Base-by-base conservation (phyloP, 148 eudicot genomes). In the Cornus controversa region DNA sequence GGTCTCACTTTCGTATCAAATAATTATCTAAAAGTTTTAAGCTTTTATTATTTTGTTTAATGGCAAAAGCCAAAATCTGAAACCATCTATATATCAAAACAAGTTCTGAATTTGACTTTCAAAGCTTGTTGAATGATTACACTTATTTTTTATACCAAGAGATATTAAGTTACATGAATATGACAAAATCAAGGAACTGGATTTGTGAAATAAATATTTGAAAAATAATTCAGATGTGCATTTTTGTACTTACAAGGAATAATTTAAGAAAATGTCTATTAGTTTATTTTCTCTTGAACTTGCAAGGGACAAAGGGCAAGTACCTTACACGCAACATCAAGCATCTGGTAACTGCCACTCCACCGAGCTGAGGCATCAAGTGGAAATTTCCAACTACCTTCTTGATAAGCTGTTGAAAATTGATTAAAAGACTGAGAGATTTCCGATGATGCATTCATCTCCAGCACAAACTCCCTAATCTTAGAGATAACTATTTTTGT, bases 261-360 rank as follows among this genome's bases (percentile, higher is more conserved):
- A 47, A 64, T 10, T 71, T 27, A 65, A 28, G 8, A 15, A 60
- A 2, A 26, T 11, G 66, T 20, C 50, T 26, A 78, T 64, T 45
- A 40, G 25, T 7, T 20, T 60, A 40, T 40, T 37, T 10, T 29
- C 40, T 69, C 50, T 58, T 36, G 22, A 31, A 57, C 62, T 8
- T 1, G 14, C 28, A 24, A 66, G 65, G 74, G 36, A 75, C 18
- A 25, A 66, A 67, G 37, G 64, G 16, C 34, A 31, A 31, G 34
- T 86, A 93, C 98, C 96, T 91, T 93, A 54, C 88, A 80, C 66
- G 85, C 89, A 60, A 93, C 72, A 84, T 93, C 94, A 67, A 93
- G 91, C 93, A 91, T 93, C 84, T 87, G 98, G 80, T 93, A 91
- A 75, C 82, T 89, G 74, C 98, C 98, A 85, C 90, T 89, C 98